phyloP scores from a whole-genome alignment of 192 early-diverging fungal genomes.

The Oehlia diaphana region DNA sequence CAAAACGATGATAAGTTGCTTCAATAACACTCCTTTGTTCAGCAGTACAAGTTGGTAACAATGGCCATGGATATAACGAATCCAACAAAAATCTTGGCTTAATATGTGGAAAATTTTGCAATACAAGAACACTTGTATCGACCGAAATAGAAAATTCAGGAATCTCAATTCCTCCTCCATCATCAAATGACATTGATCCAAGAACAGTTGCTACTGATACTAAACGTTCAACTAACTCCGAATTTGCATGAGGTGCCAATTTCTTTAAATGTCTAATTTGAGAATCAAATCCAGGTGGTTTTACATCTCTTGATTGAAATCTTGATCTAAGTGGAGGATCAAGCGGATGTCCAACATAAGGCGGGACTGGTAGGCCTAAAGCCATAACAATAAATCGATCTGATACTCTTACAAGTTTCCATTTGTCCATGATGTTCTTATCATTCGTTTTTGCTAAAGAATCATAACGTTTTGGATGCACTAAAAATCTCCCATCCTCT shows the following conservation, averaged over 20 bases:
- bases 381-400: constrained; percentile 74
- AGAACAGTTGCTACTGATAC: constrained; percentile 58
- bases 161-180: constrained; percentile 49
- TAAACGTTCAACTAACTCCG: constrained; percentile 52
- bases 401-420: constrained; percentile 66
- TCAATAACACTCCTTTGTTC: constrained; percentile 63
- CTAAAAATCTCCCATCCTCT: constrained; percentile 79
- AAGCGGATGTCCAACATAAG: constrained; percentile 66
- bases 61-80: constrained; percentile 59
- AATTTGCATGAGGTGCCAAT: constrained; percentile 44
- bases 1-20: constrained; percentile 59
- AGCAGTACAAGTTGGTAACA: constrained; percentile 56
- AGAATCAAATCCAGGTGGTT: constrained; percentile 51
- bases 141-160: constrained; percentile 63
- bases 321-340: constrained; percentile 81
- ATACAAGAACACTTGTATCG: constrained; percentile 46
- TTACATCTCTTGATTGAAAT: constrained; percentile 71
- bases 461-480: constrained; percentile 70
- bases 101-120: constrained; percentile 44
- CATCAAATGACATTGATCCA: constrained; percentile 40
- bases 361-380: constrained; percentile 71
- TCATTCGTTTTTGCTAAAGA: constrained; percentile 52
- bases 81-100: constrained; percentile 58
- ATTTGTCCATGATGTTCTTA: constrained; percentile 47
- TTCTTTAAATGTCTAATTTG: constrained; percentile 51